These are phyloP conservation scores for Diaporthe citriasiana DNA, from an alignment of 2,329 filamentous ascomycete genomes.

Conservation along the genomic window DNA sequence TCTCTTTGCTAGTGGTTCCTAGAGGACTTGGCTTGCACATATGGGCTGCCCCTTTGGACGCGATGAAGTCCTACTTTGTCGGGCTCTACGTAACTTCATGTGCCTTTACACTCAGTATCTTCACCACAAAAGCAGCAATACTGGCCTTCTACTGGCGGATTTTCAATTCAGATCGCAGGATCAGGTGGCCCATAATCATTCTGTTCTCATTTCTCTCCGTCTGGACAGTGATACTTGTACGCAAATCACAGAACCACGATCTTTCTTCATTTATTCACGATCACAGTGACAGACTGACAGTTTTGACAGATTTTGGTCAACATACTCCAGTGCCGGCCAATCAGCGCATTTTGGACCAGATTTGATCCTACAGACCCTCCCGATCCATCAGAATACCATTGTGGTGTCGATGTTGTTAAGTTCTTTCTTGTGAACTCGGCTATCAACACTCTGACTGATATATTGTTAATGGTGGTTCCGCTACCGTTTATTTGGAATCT, in stretches of 20 bases:
- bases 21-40: constrained; percentile 2
- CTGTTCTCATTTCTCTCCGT: neutral
- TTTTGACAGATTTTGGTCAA: neutral
- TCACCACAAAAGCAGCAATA: neutral
- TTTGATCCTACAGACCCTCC: neutral
- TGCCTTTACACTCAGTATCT: neutral
- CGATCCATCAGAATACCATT: neutral
- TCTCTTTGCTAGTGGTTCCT: neutral
- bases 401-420: neutral
- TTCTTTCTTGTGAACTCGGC: neutral
- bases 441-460: neutral
- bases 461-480: neutral
- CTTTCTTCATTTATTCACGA: neutral
- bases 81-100: neutral
- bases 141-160: neutral
- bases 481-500: constrained; percentile 2
- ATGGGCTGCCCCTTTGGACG: neutral
- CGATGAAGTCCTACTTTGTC: neutral
- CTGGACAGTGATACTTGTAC: neutral
- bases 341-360: neutral
- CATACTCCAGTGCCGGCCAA: neutral
- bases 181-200: neutral
- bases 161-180: neutral
- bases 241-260: neutral
- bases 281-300: neutral